phyloP scores from a whole-genome alignment of 257 asterid genomes.

The Solanum virginianum region DNA sequence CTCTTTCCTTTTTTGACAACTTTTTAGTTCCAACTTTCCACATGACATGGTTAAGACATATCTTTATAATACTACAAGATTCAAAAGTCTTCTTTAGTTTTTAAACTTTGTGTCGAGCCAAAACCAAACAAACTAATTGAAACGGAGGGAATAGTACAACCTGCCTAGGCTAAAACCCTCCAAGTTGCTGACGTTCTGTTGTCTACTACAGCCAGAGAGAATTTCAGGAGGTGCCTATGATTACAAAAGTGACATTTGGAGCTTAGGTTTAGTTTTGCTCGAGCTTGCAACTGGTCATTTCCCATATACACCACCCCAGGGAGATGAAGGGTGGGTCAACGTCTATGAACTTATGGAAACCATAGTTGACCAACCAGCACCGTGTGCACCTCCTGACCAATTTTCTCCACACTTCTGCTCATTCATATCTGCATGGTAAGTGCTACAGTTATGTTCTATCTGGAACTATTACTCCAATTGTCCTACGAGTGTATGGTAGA shows the following conservation, averaged over 20 bases:
- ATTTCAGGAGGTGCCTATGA: slow-evolving; percentile 65
- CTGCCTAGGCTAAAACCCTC: background rate
- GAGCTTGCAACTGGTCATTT: slow-evolving; percentile 84
- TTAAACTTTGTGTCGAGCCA: background rate
- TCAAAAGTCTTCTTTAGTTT: background rate
- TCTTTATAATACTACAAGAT: background rate
- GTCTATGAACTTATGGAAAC: slow-evolving; percentile 88
- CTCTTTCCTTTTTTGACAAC: background rate
- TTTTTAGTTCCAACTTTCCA: background rate
- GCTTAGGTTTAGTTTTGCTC: slow-evolving; percentile 86
- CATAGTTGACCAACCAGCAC: slow-evolving; percentile 77
- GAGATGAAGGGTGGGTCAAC: slow-evolving; percentile 72
- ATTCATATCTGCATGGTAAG: slow-evolving; percentile 52
- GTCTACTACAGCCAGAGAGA: slow-evolving; percentile 75
- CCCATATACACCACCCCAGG: slow-evolving; percentile 81
- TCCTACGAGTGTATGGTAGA: background rate
- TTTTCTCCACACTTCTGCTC: slow-evolving; percentile 90
- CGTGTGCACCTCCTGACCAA: slow-evolving; percentile 65
- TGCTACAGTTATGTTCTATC: background rate
- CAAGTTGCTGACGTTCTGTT: background rate
- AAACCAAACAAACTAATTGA: background rate
- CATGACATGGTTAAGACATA: background rate
- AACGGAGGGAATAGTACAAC: background rate
- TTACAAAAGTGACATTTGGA: slow-evolving; percentile 90
- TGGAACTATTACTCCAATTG: background rate